Conservation (phyloP, 768 basidiomycete species). For the Serpula lacrymans region DNA sequence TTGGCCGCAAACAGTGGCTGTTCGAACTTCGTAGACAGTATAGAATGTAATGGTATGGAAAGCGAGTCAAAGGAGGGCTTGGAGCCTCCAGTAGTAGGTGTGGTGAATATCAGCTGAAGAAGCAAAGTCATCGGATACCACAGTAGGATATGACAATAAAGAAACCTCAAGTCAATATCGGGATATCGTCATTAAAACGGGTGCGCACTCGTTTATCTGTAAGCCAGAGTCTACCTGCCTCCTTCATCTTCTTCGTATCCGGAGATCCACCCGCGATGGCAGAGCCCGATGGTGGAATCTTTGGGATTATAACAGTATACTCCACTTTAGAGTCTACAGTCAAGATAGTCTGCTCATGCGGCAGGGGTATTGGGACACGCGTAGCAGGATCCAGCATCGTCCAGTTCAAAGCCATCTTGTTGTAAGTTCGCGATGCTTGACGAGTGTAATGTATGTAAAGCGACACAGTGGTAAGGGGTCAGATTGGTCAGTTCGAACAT, state of each 20-base stretch:
- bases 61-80: constrained; percentile 38
- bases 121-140: too few relatives aligned
- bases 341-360: constrained; percentile 57
- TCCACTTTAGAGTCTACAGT: constrained; percentile 53
- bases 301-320: constrained; percentile 54
- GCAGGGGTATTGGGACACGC: constrained; percentile 60
- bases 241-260: constrained; percentile 55
- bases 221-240: constrained; percentile 54
- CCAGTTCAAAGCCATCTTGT: constrained; percentile 76
- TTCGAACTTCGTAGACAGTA: constrained; percentile 68
- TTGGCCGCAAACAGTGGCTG: constrained; percentile 74
- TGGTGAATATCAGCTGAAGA: constrained; percentile 61
- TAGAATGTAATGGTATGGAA: constrained; percentile 56
- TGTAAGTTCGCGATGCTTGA: not conserved
- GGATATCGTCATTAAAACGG: constrained; percentile 2
- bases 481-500: too few relatives aligned
- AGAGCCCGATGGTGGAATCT: constrained; percentile 41
- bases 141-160: constrained; percentile 1
- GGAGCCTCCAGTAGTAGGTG: constrained; percentile 23
- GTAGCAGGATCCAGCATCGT: constrained; percentile 55
- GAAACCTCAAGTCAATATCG: not conserved
- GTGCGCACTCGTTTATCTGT: constrained; percentile 70
- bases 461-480: too few relatives aligned
- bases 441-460: too few relatives aligned
- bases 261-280: constrained; percentile 49